A percentile compares a stretch with the other conserved stretches of the same genome.
phyloP scores from a whole-genome alignment of 2,329 filamentous ascomycete species.

The Dryadomyces sulphureus region DNA sequence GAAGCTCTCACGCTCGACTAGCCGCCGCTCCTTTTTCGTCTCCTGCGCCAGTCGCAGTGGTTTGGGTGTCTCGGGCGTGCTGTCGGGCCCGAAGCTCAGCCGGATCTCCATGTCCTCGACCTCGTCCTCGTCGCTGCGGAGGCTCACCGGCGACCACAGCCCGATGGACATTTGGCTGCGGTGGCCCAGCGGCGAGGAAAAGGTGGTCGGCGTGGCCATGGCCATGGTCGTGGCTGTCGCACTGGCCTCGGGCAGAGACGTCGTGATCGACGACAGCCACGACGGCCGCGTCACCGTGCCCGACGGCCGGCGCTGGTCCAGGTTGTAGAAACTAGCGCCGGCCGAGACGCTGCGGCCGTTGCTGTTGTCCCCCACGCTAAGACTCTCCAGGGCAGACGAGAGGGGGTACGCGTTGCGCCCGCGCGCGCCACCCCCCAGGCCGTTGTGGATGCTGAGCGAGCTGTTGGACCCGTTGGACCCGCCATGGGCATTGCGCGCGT shows the following conservation, averaged over 20 bases:
- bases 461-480: no score
- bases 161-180: conserved; percentile 28
- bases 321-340: conserved; percentile 5
- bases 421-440: conserved; percentile 13
- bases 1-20: not conserved
- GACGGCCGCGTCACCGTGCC: conserved; percentile 5
- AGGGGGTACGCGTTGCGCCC: conserved; percentile 29
- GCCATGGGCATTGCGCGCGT: no score
- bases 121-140: conserved; percentile 22
- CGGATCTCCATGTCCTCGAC: conserved; percentile 23
- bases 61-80: not conserved
- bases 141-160: conserved; percentile 28
- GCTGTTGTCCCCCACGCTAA: conserved; percentile 14
- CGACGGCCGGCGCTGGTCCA: conserved; percentile 3
- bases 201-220: conserved; percentile 6
- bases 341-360: conserved; percentile 14
- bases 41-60: conserved; percentile 17
- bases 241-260: not conserved
- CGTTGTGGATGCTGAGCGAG: no score
- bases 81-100: conserved; percentile 10
- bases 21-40: not conserved
- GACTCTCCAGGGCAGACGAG: conserved; percentile 15
- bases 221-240: conserved; percentile 10
- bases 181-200: conserved; percentile 11
- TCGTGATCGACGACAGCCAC: not conserved